phyloP scores from a whole-genome alignment of 352 stramenopile species.

The Achlya hypogyna region DNA sequence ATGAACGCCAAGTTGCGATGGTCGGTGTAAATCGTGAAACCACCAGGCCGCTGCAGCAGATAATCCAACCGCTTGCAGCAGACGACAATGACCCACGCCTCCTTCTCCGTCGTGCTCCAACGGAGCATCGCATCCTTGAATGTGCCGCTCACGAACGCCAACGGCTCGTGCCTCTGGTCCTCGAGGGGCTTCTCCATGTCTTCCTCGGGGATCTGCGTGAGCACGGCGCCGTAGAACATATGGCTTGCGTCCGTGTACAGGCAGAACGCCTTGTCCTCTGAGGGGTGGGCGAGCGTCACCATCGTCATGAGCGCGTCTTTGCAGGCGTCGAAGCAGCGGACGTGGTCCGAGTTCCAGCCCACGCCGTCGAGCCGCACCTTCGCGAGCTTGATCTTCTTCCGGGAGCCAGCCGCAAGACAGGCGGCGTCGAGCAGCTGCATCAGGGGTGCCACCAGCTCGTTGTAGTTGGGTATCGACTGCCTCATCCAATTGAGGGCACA shows the following conservation, averaged over 20 bases:
- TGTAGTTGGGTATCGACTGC: slow-evolving; percentile 25
- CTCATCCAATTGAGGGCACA: slow-evolving; percentile 31
- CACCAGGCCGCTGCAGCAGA: slow-evolving; percentile 12
- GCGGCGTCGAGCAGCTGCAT: slow-evolving; percentile 15
- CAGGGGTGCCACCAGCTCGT: slow-evolving; percentile 15
- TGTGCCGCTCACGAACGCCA: slow-evolving; percentile 23
- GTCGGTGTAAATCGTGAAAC: slow-evolving; percentile 23
- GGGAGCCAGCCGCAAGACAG: neutral
- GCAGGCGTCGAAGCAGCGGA: slow-evolving; percentile 7
- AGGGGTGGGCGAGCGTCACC: slow-evolving; percentile 23
- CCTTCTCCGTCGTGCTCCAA: slow-evolving; percentile 24
- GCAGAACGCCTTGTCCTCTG: neutral
- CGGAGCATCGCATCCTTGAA: slow-evolving; percentile 17
- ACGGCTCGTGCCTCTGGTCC: slow-evolving; percentile 22
- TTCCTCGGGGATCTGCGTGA: slow-evolving; percentile 18
- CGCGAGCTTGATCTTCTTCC: slow-evolving; percentile 23
- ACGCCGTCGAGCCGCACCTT: slow-evolving; percentile 9
- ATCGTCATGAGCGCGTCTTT: slow-evolving; percentile 20
- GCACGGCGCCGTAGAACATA: slow-evolving; percentile 21
- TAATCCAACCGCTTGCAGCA: slow-evolving; percentile 23
- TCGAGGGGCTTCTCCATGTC: slow-evolving; percentile 1
- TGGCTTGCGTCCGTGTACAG: slow-evolving; percentile 26
- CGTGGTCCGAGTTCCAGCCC: slow-evolving; percentile 16
- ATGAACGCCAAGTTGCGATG: slow-evolving; percentile 26
- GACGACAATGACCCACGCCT: slow-evolving; percentile 24